Percentiles rank a stretch among this genome's conserved stretches.
These are phyloP conservation scores for Botryotinia narcissicola DNA, from an alignment of 2,329 filamentous ascomycete genomes.

Conservation along the genomic window DNA sequence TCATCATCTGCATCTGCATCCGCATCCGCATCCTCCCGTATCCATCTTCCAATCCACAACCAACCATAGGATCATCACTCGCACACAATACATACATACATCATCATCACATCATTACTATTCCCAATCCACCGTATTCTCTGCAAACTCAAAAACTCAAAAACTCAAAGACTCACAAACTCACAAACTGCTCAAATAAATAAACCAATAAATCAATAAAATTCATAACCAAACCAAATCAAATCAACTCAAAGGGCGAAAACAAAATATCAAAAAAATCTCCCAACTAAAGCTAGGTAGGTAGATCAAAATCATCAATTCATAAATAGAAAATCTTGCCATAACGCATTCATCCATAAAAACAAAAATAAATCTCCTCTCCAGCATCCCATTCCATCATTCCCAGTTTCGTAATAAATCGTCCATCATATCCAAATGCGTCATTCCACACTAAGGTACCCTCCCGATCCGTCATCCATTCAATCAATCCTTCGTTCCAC, in stretches of 20 bases:
- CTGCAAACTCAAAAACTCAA: background rate
- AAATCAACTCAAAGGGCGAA: background rate
- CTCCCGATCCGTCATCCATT: constrained; percentile 4
- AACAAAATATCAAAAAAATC: background rate
- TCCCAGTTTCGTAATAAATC: background rate
- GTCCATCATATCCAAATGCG: background rate
- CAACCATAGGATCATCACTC: background rate
- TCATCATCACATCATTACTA: background rate
- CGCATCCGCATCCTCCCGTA: background rate
- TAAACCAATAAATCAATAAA: background rate
- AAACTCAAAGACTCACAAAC: background rate
- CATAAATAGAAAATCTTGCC: background rate
- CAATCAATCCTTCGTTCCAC: background rate
- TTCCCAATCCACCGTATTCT: background rate
- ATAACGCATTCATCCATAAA: background rate
- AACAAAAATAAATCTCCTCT: background rate
- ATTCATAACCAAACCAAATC: background rate
- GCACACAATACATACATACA: no score
- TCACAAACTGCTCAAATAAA: background rate
- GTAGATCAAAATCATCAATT: constrained; percentile 10
- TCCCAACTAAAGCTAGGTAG: background rate
- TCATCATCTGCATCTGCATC: background rate
- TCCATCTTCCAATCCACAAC: constrained; percentile 1
- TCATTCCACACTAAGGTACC: constrained; percentile 4
- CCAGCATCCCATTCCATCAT: background rate